Base-by-base conservation (phyloP, 139 green algal species). In the Trebouxia sp. region DNA sequence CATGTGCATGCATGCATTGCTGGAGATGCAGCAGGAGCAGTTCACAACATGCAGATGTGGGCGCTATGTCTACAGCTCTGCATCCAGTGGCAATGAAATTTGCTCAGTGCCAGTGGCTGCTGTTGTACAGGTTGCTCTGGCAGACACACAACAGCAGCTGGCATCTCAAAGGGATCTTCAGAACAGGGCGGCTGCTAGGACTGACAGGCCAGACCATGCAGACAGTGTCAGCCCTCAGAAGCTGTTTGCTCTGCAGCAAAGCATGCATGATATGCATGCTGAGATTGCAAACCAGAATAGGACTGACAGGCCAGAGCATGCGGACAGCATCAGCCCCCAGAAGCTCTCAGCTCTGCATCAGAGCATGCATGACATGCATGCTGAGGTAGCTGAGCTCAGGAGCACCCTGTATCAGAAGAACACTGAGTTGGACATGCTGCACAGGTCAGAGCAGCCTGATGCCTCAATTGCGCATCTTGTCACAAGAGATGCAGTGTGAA, bases 281-380 rank as follows among this genome's bases (percentile, higher is more conserved):
- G n/a, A n/a, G n/a, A n/a, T n/a, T n/a, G n/a, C n/a, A n/a, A n/a
- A n/a, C n/a, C n/a, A n/a, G n/a, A n/a, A n/a, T 35, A 43, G 32
- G 35, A 35, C 8, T 22, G 0, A 35, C 32, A 72, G 62, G 32
- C 62, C 62, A 30, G 62, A 45, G 35, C 62, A 3, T 17, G 14
- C 20, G 35, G 62, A 72, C 32, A 45, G 32, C 43, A 15, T 72
- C 32, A 72, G 35, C 62, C 62, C 62, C 28, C 62, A 72, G 35
- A 72, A 43, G 32, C 62, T 72, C 32, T 45, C 15, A 45, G 62
- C 62, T 35, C 12, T 72, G 62, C 62, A 72, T 32, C 32, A 72
- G 32, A 72, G 32, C 20, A 55, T 77, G 67, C 67, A 77, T 17
- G 41, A 77, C 41, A 38, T 77, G 41, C 41, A 24, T 77, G 67